A percentile compares a stretch with the other conserved stretches of the same genome.
Evolutionary conservation across 2,329 filamentous ascomycete species (phyloP).

Genomic region (Scortechinia acanthostroma): DNA sequence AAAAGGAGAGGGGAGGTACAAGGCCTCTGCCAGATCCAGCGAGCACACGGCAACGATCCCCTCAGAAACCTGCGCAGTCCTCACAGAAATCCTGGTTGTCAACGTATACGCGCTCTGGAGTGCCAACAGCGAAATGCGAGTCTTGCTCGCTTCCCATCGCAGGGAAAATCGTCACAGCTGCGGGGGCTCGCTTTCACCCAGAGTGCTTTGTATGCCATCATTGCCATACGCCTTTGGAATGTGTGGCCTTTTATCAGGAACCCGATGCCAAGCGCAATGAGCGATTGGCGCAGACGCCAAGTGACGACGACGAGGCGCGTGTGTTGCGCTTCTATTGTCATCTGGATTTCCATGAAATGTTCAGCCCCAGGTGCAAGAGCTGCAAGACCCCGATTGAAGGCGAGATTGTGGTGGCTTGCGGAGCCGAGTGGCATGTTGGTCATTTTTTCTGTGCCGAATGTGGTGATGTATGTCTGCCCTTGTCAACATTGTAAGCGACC

Average conservation of each 20-base stretch:
- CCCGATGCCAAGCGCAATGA: conserved; percentile 45
- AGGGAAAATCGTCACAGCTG: conserved; percentile 59
- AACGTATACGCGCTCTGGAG: conserved; percentile 14
- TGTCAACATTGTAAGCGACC: not conserved
- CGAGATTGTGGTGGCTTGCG: conserved; percentile 61
- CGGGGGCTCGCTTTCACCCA: conserved; percentile 57
- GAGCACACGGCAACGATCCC: not conserved
- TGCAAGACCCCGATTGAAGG: conserved; percentile 69
- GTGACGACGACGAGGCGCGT: conserved; percentile 32
- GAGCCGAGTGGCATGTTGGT: conserved; percentile 61
- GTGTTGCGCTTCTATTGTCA: conserved; percentile 60
- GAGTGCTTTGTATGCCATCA: conserved; percentile 62
- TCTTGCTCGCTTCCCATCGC: conserved; percentile 56
- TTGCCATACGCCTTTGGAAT: conserved; percentile 58
- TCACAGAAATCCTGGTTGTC: not conserved
- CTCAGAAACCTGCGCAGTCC: not conserved
- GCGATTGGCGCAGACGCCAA: conserved; percentile 31
- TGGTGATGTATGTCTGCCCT: conserved; percentile 39
- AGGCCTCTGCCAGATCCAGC: not conserved
- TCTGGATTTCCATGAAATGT: conserved; percentile 64
- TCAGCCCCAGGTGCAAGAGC: conserved; percentile 58
- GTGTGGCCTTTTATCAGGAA: conserved; percentile 66
- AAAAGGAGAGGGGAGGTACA: conserved; percentile 8
- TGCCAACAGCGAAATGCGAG: conserved; percentile 44
- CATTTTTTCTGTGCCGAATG: conserved; percentile 71